Base-by-base conservation (phyloP, 352 stramenopile genomes). In the Phytophthora pinifolia region DNA sequence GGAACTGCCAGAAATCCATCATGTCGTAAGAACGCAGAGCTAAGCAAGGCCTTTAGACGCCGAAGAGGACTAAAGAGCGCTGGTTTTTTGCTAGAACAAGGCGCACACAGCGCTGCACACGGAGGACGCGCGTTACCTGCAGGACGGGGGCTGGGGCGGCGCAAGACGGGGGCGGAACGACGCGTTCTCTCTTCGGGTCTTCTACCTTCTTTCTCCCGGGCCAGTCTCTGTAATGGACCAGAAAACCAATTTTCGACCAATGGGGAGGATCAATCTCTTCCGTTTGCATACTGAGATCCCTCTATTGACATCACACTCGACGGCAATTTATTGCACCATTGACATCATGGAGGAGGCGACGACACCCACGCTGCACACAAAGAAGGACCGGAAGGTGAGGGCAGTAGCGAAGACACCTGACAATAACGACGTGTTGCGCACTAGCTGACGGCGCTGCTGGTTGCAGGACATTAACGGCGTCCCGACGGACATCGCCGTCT, bases 391-490 rank as follows among this genome's bases (percentile, higher is more conserved):
- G 15, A 67, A 78, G 73, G 73, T 83, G 38, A n/a, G 12, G 30
- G 8, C 14, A 39, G 12, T 33, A 2, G 27, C 3, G 22, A 6
- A 27, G 22, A 27, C n/a, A n/a, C n/a, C n/a, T n/a, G n/a, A n/a
- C 15, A 5, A 37, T 3, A 31, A 22, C 12, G 9, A 20, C 2
- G 3, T 44, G 17, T 27, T 48, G 35, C 6, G 41, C 0, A 30
- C 15, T 35, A 25, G 31, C 38, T 55, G 18, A 63, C 14, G 29
- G 12, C 10, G 42, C 18, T 59, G 22, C 22, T 35, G 5, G 25
- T 1, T 25, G 43, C 46, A 94, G 84, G 74, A 75, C 7, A 90
- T 94, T 54, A 88, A 92, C 58, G 80, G 79, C 27, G 46, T 88
- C 4, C 54, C 65, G 34, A 94, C 84, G 6, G 75, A 91, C 34